Evolutionary conservation across 2,329 filamentous ascomycete species (phyloP).

Genomic region (Beauveria scarabaeidicola): DNA sequence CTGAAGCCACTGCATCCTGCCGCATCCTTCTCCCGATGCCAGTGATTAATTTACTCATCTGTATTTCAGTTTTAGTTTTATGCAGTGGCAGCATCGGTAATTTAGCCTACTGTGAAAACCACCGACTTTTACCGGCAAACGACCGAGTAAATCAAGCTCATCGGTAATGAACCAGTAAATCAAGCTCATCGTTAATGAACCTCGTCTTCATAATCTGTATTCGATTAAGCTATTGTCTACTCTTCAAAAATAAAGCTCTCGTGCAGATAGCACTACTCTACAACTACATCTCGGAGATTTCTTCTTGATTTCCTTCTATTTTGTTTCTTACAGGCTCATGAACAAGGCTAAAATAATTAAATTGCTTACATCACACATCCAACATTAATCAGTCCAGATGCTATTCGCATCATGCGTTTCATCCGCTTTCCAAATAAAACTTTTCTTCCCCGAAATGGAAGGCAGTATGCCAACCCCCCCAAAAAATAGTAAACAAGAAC

Average conservation of each 20-base stretch:
- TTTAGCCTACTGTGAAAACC: not conserved
- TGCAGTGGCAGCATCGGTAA: not conserved
- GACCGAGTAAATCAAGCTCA: too few relatives aligned
- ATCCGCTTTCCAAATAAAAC: not conserved
- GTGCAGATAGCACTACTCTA: too few relatives aligned
- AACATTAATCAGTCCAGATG: conserved; percentile 9
- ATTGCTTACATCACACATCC: conserved; percentile 8
- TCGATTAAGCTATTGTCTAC: not conserved
- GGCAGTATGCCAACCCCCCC: not conserved
- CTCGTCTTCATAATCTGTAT: not conserved
- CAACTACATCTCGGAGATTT: not conserved
- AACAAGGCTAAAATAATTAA: not conserved
- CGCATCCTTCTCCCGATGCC: not conserved
- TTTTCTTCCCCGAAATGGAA: not conserved
- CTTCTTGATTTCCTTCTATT: not conserved
- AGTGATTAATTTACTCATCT: not conserved
- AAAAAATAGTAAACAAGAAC: conserved; percentile 6
- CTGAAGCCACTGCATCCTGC: not conserved
- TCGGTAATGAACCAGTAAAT: too few relatives aligned
- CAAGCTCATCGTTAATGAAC: too few relatives aligned
- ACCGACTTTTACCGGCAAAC: too few relatives aligned
- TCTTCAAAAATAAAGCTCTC: too few relatives aligned
- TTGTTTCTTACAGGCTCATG: not conserved
- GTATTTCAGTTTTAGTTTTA: not conserved
- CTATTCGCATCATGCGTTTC: not conserved